Evolutionary conservation across 2,329 filamentous ascomycete genomes (phyloP).

Genomic region (Fusarium brachygibbosum): DNA sequence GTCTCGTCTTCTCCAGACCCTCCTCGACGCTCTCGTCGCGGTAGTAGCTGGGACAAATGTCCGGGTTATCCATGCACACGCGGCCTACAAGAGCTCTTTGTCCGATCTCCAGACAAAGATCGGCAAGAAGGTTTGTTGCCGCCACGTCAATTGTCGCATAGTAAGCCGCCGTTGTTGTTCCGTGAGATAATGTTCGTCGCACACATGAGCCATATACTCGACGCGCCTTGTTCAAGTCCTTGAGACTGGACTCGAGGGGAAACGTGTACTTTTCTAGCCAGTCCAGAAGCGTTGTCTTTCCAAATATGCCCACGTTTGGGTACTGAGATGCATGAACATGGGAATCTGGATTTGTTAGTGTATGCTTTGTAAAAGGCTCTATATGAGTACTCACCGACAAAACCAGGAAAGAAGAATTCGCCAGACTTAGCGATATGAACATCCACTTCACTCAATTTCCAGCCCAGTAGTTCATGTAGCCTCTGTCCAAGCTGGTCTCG

Average conservation of each 20-base stretch:
- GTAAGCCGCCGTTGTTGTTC: conserved; percentile 95
- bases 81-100: conserved; percentile 93
- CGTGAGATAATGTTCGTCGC: conserved; percentile 84
- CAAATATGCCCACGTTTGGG: conserved; percentile 93
- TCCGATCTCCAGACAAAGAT: conserved; percentile 82
- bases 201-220: conserved; percentile 84
- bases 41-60: conserved; percentile 81
- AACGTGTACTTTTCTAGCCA: conserved; percentile 98
- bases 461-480: conserved; percentile 60
- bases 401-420: conserved; percentile 87
- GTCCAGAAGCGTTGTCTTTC: conserved; percentile 90
- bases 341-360: conserved; percentile 73
- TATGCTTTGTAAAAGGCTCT: neutral
- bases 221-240: conserved; percentile 71
- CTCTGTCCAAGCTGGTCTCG: conserved; percentile 50
- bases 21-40: conserved; percentile 75
- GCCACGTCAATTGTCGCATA: conserved; percentile 90
- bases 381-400: conserved; percentile 70
- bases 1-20: conserved; percentile 68
- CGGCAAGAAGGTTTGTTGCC: conserved; percentile 90
- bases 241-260: conserved; percentile 85
- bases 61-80: conserved; percentile 88
- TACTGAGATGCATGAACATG: conserved; percentile 97
- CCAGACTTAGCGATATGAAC: conserved; percentile 58
- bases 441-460: conserved; percentile 57